Conservation (phyloP, 345 rosid species). For the Populus euphratica region DNA sequence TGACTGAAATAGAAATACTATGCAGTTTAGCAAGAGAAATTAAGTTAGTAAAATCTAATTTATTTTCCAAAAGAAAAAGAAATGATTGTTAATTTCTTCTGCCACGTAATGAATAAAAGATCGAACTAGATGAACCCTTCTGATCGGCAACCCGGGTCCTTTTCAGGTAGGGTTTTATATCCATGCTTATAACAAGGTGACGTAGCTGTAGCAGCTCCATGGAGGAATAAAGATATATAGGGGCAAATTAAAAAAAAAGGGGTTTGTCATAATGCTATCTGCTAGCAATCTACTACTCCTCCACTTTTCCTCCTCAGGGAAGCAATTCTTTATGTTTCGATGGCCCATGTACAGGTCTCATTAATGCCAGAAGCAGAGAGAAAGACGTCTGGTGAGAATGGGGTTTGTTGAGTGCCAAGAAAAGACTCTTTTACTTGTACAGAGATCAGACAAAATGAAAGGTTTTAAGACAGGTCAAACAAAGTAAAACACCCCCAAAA, state of each 20-base stretch:
- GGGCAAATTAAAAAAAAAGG: neutral
- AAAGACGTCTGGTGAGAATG: neutral
- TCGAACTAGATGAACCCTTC: too few species aligned
- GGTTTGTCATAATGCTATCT: constrained; percentile 3
- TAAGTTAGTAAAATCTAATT: too few species aligned
- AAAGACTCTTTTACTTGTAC: constrained; percentile 5
- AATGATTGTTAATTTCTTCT: too few species aligned
- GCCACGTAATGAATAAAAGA: too few species aligned
- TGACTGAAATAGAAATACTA: too few species aligned
- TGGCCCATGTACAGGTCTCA: constrained; percentile 8
- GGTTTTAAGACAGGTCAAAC: constrained; percentile 25
- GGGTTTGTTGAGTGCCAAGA: constrained; percentile 16
- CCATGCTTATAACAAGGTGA: neutral
- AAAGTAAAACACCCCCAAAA: constrained; percentile 16
- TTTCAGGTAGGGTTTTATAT: too few species aligned
- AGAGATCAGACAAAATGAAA: constrained; percentile 20
- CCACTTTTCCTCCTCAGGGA: neutral
- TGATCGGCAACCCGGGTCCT: too few species aligned
- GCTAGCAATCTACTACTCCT: neutral
- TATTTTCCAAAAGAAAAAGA: too few species aligned
- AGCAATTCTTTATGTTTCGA: neutral
- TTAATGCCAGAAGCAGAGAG: neutral
- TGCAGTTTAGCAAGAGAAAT: too few species aligned
- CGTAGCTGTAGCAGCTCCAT: neutral
- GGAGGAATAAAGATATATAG: neutral